Conservation (phyloP, 169 alveolate genomes). For the Eimeria nieschulzi region DNA sequence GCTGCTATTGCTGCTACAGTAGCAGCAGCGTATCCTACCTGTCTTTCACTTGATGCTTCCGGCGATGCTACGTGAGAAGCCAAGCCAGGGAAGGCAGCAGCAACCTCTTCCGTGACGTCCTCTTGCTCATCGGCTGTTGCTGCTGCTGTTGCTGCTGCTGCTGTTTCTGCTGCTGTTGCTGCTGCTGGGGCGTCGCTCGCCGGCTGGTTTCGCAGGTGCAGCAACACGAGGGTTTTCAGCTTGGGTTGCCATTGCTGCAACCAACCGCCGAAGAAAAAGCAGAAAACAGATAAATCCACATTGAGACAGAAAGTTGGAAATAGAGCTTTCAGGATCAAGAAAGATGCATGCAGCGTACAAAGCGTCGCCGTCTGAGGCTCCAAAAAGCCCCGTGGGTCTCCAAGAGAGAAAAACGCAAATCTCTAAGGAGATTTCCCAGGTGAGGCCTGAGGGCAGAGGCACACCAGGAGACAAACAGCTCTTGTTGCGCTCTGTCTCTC, state of each 20-base stretch:
- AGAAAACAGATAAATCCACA: neutral
- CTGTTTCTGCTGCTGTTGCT: neutral
- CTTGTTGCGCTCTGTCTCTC: neutral
- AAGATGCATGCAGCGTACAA: neutral
- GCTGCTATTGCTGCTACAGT: neutral
- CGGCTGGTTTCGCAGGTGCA: neutral
- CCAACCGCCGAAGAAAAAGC: neutral
- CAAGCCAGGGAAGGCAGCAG: too few species aligned
- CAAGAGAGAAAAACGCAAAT: neutral
- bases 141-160: neutral
- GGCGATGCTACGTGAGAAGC: too few species aligned
- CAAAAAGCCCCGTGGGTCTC: neutral
- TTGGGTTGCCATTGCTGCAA: neutral
- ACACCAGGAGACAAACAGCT: neutral
- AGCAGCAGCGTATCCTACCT: neutral
- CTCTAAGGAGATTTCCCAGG: neutral
- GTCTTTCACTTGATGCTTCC: neutral
- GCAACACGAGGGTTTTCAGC: neutral
- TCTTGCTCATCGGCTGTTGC: neutral
- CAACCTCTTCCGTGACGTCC: too few species aligned
- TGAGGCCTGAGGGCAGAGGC: neutral
- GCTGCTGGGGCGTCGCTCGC: neutral
- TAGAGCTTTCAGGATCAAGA: neutral
- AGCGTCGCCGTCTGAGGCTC: neutral
- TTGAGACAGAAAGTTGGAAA: neutral